Percentiles rank a stretch among this genome's conserved stretches.
Conservation (phyloP, 192 early-diverging fungal species). For the Martensiomyces pterosporus region DNA sequence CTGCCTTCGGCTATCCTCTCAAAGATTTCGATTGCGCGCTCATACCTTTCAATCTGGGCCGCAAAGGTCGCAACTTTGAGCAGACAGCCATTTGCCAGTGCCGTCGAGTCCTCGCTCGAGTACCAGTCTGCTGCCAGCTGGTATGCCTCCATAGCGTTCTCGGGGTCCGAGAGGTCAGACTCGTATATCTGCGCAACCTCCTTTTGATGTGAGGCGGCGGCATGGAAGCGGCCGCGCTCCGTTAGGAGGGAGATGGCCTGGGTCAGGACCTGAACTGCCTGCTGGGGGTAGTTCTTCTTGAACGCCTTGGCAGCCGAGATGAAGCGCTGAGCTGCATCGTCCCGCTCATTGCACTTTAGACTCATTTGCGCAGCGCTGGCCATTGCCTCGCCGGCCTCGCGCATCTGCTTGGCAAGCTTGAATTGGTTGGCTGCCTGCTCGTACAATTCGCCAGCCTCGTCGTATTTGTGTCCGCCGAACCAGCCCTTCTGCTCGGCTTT, state of each 20-base stretch:
- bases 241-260: slow-evolving; percentile 79
- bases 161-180: slow-evolving; percentile 71
- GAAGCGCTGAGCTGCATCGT: slow-evolving; percentile 82
- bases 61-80: slow-evolving; percentile 91
- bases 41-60: slow-evolving; percentile 83
- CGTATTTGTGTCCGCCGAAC: slow-evolving; percentile 81
- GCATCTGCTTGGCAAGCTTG: slow-evolving; percentile 87
- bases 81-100: slow-evolving; percentile 85
- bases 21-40: slow-evolving; percentile 86
- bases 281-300: slow-evolving; percentile 79
- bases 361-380: slow-evolving; percentile 77
- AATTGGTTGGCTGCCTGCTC: slow-evolving; percentile 88
- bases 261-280: slow-evolving; percentile 69
- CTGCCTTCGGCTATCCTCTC: slow-evolving; percentile 79
- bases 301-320: slow-evolving; percentile 86
- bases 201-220: slow-evolving; percentile 91
- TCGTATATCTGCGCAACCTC: slow-evolving; percentile 93
- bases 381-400: slow-evolving; percentile 93
- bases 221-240: slow-evolving; percentile 79
- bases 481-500: slow-evolving; percentile 59
- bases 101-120: slow-evolving; percentile 81
- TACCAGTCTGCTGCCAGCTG: slow-evolving; percentile 92
- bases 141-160: slow-evolving; percentile 82
- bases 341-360: slow-evolving; percentile 68
- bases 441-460: slow-evolving; percentile 94